Base-by-base conservation (phyloP, 805 yeast genomes). In the Isabelozyma gotoi region DNA sequence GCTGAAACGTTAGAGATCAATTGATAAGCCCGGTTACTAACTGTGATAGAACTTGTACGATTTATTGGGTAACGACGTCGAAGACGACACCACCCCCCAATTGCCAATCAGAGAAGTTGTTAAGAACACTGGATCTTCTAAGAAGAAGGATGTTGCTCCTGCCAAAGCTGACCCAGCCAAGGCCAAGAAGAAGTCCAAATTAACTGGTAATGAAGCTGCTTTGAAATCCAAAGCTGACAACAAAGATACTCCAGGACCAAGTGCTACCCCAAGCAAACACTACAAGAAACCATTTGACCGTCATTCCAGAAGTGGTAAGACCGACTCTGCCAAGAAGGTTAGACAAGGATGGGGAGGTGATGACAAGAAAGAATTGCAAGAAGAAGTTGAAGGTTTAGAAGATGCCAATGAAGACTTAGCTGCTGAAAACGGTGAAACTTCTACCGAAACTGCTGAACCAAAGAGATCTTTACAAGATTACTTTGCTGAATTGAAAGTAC, bases 171-270 rank as follows among this genome's bases (percentile, higher is more conserved):
- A 84, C 76, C 84, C 88, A 66, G 71, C 88, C 57, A 84, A 76
- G 70, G 89, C 95, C 55, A 84, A 79, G 72, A 82, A 84, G 70
- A 80, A 80, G 71, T 76, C 84, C 62, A 77, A 77, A 68, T 74
- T 84, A 45, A 72, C 88, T 57, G 96, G 94, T 70, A 90, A 88
- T 77, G 96, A 89, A 63, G 96, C 89, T 58, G 96, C 95, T 51
- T 72, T 83, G 68, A 83, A 75, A 70, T 81, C 74, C 78, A 83
- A 80, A 76, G 64, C 71, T 64, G 81, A 84, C 68, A 94, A 94
- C 79, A 78, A 78, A 69, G 71, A 78, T 76, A 82, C 80, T 56
- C 74, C 79, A 47, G 80, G 78, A 56, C 76, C 81, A 57, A 59
- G 75, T 47, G 57, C 75, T 44, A 69, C 81, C 55, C 80, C 81